These are phyloP conservation scores for Rhizopogon roseolus DNA, from an alignment of 768 basidiomycete species.

Conservation along the genomic window DNA sequence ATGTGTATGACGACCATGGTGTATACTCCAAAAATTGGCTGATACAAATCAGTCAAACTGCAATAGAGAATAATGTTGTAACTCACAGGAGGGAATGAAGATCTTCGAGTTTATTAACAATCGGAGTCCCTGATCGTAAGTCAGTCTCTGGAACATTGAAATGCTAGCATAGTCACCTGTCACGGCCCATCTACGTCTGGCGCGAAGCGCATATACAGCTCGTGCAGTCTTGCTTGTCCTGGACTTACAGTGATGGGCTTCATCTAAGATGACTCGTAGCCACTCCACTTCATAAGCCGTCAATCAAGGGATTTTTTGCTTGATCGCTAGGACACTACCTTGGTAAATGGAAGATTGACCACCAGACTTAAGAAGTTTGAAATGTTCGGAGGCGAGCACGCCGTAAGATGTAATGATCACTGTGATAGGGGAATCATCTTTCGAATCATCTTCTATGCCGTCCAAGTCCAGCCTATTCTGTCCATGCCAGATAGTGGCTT, in stretches of 20 bases:
- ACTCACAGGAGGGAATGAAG: constrained; percentile 76
- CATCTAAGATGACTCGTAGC: constrained; percentile 83
- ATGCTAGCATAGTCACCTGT: constrained; percentile 47
- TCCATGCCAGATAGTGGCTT: constrained; percentile 82
- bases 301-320: neutral
- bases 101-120: constrained; percentile 91
- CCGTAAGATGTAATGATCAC: constrained; percentile 94
- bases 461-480: constrained; percentile 77
- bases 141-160: neutral
- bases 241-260: constrained; percentile 94
- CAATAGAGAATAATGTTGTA: neutral
- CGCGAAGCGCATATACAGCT: constrained; percentile 80
- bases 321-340: constrained; percentile 35
- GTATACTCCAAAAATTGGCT: constrained; percentile 76
- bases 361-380: constrained; percentile 56
- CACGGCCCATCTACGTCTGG: constrained; percentile 83
- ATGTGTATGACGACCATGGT: constrained; percentile 79
- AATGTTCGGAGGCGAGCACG: constrained; percentile 83
- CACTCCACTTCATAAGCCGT: constrained; percentile 54
- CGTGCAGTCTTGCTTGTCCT: constrained; percentile 83
- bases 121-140: constrained; percentile 72
- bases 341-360: constrained; percentile 63
- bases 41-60: neutral
- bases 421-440: constrained; percentile 47
- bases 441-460: constrained; percentile 50